Base-by-base conservation (phyloP, 1,284 basidiomycete genomes). In the Neolentinus lepideus region DNA sequence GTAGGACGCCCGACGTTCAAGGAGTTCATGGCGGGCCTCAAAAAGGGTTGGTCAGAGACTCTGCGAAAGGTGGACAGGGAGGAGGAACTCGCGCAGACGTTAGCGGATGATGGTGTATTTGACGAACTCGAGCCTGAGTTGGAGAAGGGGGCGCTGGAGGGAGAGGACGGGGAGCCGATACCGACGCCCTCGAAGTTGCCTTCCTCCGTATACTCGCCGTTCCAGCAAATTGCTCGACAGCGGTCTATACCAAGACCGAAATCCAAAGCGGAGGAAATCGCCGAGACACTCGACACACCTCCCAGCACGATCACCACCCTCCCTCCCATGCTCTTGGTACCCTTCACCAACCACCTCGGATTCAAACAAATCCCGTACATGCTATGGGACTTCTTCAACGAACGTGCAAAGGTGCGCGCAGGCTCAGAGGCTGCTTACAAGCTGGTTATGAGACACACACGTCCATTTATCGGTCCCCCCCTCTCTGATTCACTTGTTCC, bases 1-100 rank as follows among this genome's bases (percentile, higher is more conserved):
- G 71, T 98, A n/a, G 97, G 97, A 6, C 81, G 96, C 56, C 87
- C 91, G 33, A 90, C 93, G 1, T 81, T 95, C 69, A 99, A 98
- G 72, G 96, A 99, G 73, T 98, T 92, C 71, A 83, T 97, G 76
- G 81, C 85, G 58, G 96, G 94, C 1, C 68, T 98, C 54, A 82
- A 82, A 64, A 77, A 81, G 53, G 96, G 97, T 0, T 99, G 92
- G 91, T 83, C 83, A n/a, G 83, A 85, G 50, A 76, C 83, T 1
- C 71, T 93, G 22, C 79, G 84, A 52, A 77, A 80, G 45, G 76
- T 89, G 57, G 89, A 93, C 67, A 75, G 75, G 58, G 92, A 96
- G 58, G 91, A 94, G 59, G 73, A 76, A 54, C 75, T 98, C 9
- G 82, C 91, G 8, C 75, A 76, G 51, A 76, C 79, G 57, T 71